Evolutionary conservation across 1,284 basidiomycete species (phyloP).

Genomic region (Sanguinoderma infundibulare): DNA sequence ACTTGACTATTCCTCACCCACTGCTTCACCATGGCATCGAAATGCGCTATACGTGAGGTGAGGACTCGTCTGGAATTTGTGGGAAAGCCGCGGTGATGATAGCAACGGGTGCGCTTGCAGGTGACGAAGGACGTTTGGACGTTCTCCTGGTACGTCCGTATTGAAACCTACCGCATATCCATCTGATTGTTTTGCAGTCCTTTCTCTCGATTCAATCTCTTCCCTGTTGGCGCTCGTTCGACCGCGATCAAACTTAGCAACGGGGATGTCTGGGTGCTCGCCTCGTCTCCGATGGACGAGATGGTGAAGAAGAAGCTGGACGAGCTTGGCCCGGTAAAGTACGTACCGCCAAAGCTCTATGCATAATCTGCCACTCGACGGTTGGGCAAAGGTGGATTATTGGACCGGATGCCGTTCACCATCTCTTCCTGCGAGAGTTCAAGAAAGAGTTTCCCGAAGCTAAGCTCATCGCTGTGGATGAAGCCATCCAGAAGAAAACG

Average conservation of each 20-base stretch:
- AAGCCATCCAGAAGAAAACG: constrained; percentile 50
- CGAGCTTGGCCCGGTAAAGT: constrained; percentile 55
- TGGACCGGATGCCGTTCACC: constrained; percentile 67
- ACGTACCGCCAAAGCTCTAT: background rate
- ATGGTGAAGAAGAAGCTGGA: constrained; percentile 77
- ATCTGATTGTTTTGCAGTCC: constrained; percentile 48
- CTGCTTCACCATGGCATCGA: background rate
- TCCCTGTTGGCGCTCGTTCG: constrained; percentile 82
- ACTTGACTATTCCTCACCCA: background rate
- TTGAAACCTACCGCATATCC: background rate
- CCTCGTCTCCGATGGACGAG: constrained; percentile 79
- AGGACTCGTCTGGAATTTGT: background rate
- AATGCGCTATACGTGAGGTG: constrained; percentile 10
- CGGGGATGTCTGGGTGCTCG: constrained; percentile 84
- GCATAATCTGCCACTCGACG: background rate
- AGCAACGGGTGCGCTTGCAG: constrained; percentile 36
- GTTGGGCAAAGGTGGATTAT: constrained; percentile 61
- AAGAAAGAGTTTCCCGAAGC: constrained; percentile 81
- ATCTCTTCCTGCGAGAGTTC: constrained; percentile 71
- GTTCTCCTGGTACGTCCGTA: constrained; percentile 62
- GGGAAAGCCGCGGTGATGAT: background rate
- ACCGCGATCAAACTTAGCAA: constrained; percentile 80
- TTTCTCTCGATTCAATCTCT: constrained; percentile 67
- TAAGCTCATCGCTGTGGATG: constrained; percentile 71
- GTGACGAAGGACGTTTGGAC: constrained; percentile 71